phyloP scores from a whole-genome alignment of 306 rosid genomes.

The Pterocarpus santalinus region DNA sequence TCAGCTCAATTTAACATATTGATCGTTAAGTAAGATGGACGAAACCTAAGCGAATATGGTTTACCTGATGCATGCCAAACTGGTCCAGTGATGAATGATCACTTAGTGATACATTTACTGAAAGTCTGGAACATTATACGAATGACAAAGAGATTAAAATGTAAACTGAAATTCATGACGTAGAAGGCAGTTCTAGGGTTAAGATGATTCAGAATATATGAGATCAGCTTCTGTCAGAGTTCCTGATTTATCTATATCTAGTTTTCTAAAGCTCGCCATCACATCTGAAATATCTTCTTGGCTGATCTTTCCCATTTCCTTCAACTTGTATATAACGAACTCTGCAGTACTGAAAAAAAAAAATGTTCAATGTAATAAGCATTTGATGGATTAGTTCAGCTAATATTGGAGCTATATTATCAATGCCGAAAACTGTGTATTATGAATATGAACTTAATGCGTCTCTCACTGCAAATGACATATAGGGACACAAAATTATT shows the following conservation, averaged over 20 bases:
- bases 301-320: constrained; percentile 87
- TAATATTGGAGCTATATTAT: constrained; percentile 1
- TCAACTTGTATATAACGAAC: constrained; percentile 77
- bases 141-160: background rate
- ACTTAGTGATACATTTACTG: background rate
- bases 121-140: background rate
- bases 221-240: constrained; percentile 79
- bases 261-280: constrained; percentile 68
- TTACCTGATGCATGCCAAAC: background rate
- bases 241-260: constrained; percentile 78
- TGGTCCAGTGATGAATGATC: background rate
- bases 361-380: constrained; percentile 1
- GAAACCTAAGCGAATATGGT: background rate
- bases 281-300: constrained; percentile 66
- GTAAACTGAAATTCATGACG: background rate
- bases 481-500: background rate
- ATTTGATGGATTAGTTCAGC: background rate
- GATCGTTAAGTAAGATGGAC: background rate
- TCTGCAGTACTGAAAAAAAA: constrained; percentile 66
- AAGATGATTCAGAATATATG: constrained; percentile 23
- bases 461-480: background rate
- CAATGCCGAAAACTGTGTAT: background rate
- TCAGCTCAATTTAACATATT: background rate
- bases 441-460: background rate
- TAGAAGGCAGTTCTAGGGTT: constrained; percentile 18